A percentile compares a stretch with the other conserved stretches of the same genome.
These are phyloP conservation scores for Pythium folliculosum DNA, from an alignment of 352 stramenopile genomes.

Conservation along the genomic window DNA sequence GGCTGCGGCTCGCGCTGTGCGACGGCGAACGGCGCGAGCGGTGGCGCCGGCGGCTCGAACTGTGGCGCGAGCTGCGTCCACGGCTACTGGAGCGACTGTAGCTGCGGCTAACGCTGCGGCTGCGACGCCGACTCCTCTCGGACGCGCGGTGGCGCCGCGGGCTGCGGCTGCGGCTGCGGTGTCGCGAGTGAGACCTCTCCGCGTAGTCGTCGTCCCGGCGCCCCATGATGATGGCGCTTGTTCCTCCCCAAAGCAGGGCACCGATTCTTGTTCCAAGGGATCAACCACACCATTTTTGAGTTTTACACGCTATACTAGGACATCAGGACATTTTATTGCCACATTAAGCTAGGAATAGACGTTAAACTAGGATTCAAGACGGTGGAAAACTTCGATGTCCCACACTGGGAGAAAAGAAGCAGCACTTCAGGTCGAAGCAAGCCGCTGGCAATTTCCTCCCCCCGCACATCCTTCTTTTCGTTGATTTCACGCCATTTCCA, in stretches of 20 bases:
- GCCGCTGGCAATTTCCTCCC: not conserved
- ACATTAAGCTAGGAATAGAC: not conserved
- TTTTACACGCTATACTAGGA: not conserved
- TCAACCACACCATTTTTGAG: no score
- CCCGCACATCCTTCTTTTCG: not conserved
- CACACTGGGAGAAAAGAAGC: slow-evolving; percentile 4
- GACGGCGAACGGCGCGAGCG: slow-evolving; percentile 12
- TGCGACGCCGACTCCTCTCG: slow-evolving; percentile 17
- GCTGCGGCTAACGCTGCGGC: slow-evolving; percentile 26
- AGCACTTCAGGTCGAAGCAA: not conserved
- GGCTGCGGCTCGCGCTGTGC: slow-evolving; percentile 11
- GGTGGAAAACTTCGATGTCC: slow-evolving; percentile 24
- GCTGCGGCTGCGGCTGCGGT: slow-evolving; percentile 26
- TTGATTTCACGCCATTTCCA: not conserved
- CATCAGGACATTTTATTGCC: not conserved
- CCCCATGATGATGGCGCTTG: slow-evolving; percentile 12
- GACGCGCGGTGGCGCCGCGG: slow-evolving; percentile 7
- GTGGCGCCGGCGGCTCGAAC: not conserved
- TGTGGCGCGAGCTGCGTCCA: slow-evolving; percentile 16
- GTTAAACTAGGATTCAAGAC: not conserved
- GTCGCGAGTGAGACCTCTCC: slow-evolving; percentile 18
- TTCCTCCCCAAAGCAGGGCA: not conserved
- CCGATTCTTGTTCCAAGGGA: no score
- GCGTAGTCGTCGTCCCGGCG: not conserved
- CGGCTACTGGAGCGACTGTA: slow-evolving; percentile 34